Percentiles rank a stretch among this genome's conserved stretches.
Conservation (phyloP, 2,329 filamentous ascomycete species). For the Colletotrichum chlorophyti region DNA sequence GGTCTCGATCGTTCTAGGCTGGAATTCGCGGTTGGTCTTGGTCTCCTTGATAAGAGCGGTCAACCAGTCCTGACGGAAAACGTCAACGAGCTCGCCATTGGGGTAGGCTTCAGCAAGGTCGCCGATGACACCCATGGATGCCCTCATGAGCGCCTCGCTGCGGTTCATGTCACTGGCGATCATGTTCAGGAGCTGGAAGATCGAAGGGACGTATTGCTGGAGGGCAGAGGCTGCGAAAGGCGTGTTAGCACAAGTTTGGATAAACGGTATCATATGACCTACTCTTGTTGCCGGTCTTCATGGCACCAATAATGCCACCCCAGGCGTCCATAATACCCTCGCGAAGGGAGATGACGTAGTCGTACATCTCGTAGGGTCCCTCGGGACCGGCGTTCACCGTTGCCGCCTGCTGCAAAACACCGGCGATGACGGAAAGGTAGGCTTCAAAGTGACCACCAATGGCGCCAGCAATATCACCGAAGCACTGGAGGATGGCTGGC, state of each 20-base stretch:
- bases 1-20: constrained; percentile 85
- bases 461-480: constrained; percentile 95
- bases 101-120: constrained; percentile 95
- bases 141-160: constrained; percentile 88
- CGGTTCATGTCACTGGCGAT: constrained; percentile 85
- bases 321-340: constrained; percentile 99
- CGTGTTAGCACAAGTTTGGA: constrained; percentile 34
- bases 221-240: constrained; percentile 66
- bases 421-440: constrained; percentile 89
- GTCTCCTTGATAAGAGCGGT: constrained; percentile 91
- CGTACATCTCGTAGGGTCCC: constrained; percentile 91
- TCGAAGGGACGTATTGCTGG: constrained; percentile 79
- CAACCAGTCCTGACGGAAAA: constrained; percentile 92
- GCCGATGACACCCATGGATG: constrained; percentile 97
- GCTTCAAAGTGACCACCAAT: constrained; percentile 92
- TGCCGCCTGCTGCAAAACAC: constrained; percentile 92
- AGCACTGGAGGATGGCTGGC: constrained; percentile 96
- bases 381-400: constrained; percentile 80
- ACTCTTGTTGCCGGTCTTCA: constrained; percentile 85
- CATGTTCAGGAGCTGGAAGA: constrained; percentile 85
- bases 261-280: constrained; percentile 39
- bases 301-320: constrained; percentile 94
- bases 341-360: constrained; percentile 92
- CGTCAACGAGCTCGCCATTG: constrained; percentile 81
- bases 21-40: constrained; percentile 86